Conservation (phyloP, 805 yeast species). For the Sugiyamaella mastotermitis region DNA sequence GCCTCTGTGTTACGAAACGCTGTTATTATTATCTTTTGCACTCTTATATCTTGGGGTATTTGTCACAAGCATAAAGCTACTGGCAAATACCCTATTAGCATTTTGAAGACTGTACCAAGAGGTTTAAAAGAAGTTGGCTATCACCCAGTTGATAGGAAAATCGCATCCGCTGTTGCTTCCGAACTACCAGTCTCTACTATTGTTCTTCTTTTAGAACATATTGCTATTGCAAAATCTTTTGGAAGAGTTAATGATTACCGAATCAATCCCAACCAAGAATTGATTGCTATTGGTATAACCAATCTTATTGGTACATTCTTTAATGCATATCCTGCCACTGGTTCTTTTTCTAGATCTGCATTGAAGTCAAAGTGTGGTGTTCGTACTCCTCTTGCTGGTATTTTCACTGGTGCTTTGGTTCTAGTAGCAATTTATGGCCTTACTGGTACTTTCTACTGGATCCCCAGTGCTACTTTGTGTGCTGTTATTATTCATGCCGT, state of each 20-base stretch:
- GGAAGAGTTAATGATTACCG: constrained; percentile 90
- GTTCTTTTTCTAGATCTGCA: constrained; percentile 92
- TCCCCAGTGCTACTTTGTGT: constrained; percentile 81
- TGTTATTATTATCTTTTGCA: constrained; percentile 71
- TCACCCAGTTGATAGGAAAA: constrained; percentile 55
- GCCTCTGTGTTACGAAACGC: constrained; percentile 74
- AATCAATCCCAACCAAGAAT: constrained; percentile 87
- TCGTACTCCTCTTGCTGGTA: constrained; percentile 87
- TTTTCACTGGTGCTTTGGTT: constrained; percentile 85
- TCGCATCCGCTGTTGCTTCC: constrained; percentile 55
- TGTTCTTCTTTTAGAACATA: constrained; percentile 81
- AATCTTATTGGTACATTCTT: constrained; percentile 88
- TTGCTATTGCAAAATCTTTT: constrained; percentile 88
- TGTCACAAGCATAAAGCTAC: constrained; percentile 45
- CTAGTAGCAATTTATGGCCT: constrained; percentile 78
- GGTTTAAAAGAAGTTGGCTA: constrained; percentile 77
- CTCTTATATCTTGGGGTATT: constrained; percentile 75
- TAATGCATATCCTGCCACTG: constrained; percentile 92
- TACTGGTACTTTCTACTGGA: constrained; percentile 77
- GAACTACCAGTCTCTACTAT: constrained; percentile 84
- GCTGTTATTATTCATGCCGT: constrained; percentile 95
- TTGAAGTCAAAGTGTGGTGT: constrained; percentile 94
- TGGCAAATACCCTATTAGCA: constrained; percentile 43
- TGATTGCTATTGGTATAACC: constrained; percentile 88
- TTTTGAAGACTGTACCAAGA: constrained; percentile 74